Conservation (phyloP, 192 early-diverging fungal genomes). For the Phycomyces nitens region DNA sequence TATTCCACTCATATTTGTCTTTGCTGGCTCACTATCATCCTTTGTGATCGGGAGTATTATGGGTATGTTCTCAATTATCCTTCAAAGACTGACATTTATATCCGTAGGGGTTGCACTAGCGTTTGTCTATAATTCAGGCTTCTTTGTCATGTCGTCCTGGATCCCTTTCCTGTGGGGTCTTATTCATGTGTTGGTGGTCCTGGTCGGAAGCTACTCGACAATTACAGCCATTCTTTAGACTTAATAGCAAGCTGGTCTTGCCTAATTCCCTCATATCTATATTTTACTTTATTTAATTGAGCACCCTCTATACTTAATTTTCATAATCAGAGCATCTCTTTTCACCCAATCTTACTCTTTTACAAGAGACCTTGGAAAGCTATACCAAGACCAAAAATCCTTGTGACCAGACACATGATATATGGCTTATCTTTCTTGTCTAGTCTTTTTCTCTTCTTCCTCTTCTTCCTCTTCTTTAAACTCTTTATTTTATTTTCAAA, state of each 20-base stretch:
- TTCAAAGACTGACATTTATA: neutral
- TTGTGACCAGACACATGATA: no score
- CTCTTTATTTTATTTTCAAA: no score
- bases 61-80: conserved; percentile 31
- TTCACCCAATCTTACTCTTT: no score
- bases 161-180: conserved; percentile 67
- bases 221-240: conserved; percentile 53
- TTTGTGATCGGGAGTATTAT: conserved; percentile 44
- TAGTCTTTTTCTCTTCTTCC: no score
- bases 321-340: no score
- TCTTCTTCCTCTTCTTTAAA: no score
- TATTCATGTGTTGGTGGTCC: conserved; percentile 58
- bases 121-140: conserved; percentile 57
- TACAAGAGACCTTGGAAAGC: no score
- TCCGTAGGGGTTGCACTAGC: conserved; percentile 53
- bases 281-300: no score
- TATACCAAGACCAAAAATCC: no score
- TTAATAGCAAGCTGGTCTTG: neutral
- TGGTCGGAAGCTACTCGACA: conserved; percentile 58
- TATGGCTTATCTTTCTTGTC: no score
- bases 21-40: conserved; percentile 37
- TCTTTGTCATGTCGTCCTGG: conserved; percentile 70
- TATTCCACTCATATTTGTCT: conserved; percentile 36
- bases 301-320: no score
- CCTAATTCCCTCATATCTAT: no score